Evolutionary conservation across 73 alveolate genomes (phyloP).

Genomic region (Stentor coeruleus): DNA sequence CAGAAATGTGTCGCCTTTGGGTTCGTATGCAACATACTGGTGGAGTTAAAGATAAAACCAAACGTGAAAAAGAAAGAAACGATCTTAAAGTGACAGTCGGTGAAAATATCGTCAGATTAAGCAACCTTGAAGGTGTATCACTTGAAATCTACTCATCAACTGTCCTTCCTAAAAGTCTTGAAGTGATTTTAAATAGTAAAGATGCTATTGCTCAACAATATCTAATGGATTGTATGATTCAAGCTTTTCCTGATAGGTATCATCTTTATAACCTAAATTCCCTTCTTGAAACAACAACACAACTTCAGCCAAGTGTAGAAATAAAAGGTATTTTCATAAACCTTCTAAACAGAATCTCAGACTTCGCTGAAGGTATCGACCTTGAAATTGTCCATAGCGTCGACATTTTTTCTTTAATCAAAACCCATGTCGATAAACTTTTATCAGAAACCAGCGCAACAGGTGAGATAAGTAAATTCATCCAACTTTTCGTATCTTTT

Average conservation of each 20-base stretch:
- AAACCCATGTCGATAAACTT: slow-evolving; percentile 65
- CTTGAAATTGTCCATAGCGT: slow-evolving; percentile 34
- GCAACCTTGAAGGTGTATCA: neutral
- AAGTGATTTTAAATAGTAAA: neutral
- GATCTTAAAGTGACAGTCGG: neutral
- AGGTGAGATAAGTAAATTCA: slow-evolving; percentile 43
- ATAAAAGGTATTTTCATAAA: slow-evolving; percentile 79
- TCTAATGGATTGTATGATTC: neutral
- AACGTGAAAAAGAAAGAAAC: slow-evolving; percentile 62
- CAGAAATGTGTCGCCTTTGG: neutral
- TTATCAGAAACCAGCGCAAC: slow-evolving; percentile 49
- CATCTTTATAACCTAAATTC: slow-evolving; percentile 81
- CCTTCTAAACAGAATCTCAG: slow-evolving; percentile 88
- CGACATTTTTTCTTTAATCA: slow-evolving; percentile 74
- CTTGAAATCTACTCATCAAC: neutral
- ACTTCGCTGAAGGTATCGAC: slow-evolving; percentile 52
- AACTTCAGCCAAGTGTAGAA: slow-evolving; percentile 85
- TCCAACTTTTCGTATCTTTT: slow-evolving; percentile 83
- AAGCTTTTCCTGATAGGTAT: slow-evolving; percentile 2
- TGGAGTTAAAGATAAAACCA: slow-evolving; percentile 25
- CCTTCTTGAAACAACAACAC: slow-evolving; percentile 73
- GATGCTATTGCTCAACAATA: neutral
- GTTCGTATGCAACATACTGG: slow-evolving; percentile 24
- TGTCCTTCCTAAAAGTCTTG: slow-evolving; percentile 19
- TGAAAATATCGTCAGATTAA: neutral